phyloP scores from a whole-genome alignment of 2,329 filamentous ascomycete species.

The Xylariaceae sp. region DNA sequence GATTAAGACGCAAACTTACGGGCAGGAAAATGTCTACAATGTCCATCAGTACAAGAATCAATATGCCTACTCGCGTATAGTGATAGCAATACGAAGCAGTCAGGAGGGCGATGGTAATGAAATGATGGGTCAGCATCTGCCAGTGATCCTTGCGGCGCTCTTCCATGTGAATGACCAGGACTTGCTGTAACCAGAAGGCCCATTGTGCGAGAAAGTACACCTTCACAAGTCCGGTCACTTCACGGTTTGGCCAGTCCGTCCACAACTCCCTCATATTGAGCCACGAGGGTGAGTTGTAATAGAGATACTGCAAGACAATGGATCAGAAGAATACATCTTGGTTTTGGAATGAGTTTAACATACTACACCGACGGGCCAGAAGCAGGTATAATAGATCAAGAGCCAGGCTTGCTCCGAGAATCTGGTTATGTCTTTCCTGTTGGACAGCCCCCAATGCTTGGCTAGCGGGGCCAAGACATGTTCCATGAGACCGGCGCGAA shows the following conservation, averaged over 20 bases:
- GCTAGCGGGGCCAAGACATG: constrained; percentile 79
- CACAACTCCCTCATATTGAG: constrained; percentile 74
- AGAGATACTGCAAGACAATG: constrained; percentile 62
- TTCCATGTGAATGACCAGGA: constrained; percentile 91
- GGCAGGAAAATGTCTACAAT: constrained; percentile 84
- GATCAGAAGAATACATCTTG: constrained; percentile 7
- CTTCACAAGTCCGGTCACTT: constrained; percentile 72
- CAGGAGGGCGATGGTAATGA: constrained; percentile 81
- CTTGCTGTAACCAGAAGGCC: constrained; percentile 91
- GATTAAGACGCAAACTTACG: constrained; percentile 55
- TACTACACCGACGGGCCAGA: constrained; percentile 84
- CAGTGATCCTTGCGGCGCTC: constrained; percentile 90
- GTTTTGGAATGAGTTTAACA: constrained; percentile 27
- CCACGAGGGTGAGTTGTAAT: constrained; percentile 73
- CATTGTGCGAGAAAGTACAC: constrained; percentile 87
- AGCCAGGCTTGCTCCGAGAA: constrained; percentile 96
- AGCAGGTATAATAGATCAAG: constrained; percentile 74
- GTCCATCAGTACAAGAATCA: constrained; percentile 91
- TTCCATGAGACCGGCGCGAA: constrained; percentile 82
- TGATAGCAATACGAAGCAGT: constrained; percentile 81
- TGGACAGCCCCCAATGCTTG: constrained; percentile 66
- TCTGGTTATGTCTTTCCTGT: constrained; percentile 70
- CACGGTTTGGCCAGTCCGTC: constrained; percentile 77
- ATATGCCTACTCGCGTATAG: constrained; percentile 79
- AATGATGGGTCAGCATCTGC: constrained; percentile 94